These are phyloP conservation scores for Candida labiduridarum DNA, from an alignment of 1,139 yeast species.

Conservation along the genomic window DNA sequence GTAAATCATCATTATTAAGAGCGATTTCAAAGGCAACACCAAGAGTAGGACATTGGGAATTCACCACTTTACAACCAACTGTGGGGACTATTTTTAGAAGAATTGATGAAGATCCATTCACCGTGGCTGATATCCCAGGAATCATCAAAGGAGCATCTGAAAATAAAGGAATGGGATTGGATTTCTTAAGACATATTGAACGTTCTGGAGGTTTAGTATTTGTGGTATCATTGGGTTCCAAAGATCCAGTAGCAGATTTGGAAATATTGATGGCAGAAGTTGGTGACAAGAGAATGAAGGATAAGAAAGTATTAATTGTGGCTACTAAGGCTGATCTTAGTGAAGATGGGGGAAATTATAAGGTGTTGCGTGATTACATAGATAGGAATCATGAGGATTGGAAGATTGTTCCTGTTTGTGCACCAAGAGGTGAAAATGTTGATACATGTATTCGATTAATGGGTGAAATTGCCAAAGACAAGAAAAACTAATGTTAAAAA, in stretches of 20 bases:
- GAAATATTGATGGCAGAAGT: constrained; percentile 65
- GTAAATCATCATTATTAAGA: constrained; percentile 83
- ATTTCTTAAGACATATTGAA: constrained; percentile 88
- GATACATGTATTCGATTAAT: constrained; percentile 69
- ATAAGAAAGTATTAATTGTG: constrained; percentile 69
- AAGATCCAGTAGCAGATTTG: constrained; percentile 67
- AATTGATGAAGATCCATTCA: constrained; percentile 71
- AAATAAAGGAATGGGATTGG: constrained; percentile 92
- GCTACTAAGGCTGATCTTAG: constrained; percentile 90
- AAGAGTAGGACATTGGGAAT: constrained; percentile 94
- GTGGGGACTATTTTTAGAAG: constrained; percentile 81
- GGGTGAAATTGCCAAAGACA: constrained; percentile 51
- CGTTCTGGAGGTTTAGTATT: constrained; percentile 88
- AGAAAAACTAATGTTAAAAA: background rate
- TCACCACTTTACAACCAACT: constrained; percentile 90
- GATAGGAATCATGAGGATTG: constrained; percentile 43
- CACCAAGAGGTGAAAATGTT: constrained; percentile 68
- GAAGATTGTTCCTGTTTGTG: constrained; percentile 86
- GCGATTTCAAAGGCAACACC: constrained; percentile 93
- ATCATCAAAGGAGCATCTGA: constrained; percentile 84
- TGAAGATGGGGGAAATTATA: constrained; percentile 49
- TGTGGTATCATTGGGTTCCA: constrained; percentile 73
- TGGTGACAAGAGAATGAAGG: constrained; percentile 59
- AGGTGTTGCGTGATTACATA: constrained; percentile 44
- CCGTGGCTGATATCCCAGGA: constrained; percentile 98